phyloP scores from a whole-genome alignment of 2,329 filamentous ascomycete species.

The Penicillium sp. region DNA sequence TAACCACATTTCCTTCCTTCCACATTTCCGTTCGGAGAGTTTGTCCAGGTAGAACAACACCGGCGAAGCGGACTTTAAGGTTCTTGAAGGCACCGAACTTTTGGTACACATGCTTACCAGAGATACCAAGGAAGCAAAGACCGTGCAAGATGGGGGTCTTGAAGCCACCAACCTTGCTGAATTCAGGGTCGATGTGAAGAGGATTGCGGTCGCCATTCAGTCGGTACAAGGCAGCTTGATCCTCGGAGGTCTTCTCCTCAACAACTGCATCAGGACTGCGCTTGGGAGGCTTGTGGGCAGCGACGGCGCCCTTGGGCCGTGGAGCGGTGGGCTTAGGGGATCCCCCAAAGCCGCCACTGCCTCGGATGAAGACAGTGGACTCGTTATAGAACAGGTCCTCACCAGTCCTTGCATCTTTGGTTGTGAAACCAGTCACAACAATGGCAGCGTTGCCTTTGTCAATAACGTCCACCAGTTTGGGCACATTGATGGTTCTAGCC shows the following conservation, averaged over 20 bases:
- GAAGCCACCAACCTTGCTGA: conserved; percentile 94
- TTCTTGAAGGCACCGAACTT: conserved; percentile 80
- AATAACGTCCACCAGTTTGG: conserved; percentile 83
- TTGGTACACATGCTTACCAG: conserved; percentile 83
- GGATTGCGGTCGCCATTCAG: conserved; percentile 94
- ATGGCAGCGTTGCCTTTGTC: conserved; percentile 92
- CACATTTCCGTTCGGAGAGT: conserved; percentile 94
- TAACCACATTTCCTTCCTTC: conserved; percentile 73
- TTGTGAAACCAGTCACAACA: conserved; percentile 74
- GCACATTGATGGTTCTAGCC: conserved; percentile 69
- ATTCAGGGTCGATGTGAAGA: conserved; percentile 89
- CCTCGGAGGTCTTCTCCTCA: conserved; percentile 80
- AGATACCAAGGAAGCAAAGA: conserved; percentile 90
- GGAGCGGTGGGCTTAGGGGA: conserved; percentile 62
- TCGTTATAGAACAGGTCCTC: conserved; percentile 98
- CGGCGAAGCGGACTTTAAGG: conserved; percentile 88
- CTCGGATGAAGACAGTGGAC: conserved; percentile 84
- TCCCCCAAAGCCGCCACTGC: conserved; percentile 85
- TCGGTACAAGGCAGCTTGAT: conserved; percentile 91
- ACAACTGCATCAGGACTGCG: conserved; percentile 75
- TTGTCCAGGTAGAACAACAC: conserved; percentile 79
- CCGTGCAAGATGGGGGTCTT: conserved; percentile 91
- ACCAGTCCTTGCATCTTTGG: conserved; percentile 77
- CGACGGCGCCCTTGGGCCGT: conserved; percentile 76
- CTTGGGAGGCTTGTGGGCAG: conserved; percentile 71